These are phyloP conservation scores for Metschnikowia sp. DNA, from an alignment of 805 yeast genomes.

Conservation along the genomic window DNA sequence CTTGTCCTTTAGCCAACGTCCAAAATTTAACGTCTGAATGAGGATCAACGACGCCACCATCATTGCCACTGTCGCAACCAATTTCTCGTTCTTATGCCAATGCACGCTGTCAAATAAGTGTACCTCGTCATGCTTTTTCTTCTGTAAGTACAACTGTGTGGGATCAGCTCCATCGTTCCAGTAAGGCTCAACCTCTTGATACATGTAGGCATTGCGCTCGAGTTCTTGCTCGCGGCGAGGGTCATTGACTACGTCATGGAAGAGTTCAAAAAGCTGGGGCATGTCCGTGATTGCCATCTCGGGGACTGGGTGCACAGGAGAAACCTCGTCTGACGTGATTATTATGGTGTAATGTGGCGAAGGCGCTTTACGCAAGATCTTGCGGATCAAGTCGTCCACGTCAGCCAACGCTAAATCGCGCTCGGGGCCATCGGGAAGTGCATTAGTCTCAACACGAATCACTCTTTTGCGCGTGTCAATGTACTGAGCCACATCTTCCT, in stretches of 20 bases:
- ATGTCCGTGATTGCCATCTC: slow-evolving; percentile 25
- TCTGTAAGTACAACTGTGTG: slow-evolving; percentile 27
- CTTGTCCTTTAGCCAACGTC: slow-evolving; percentile 8
- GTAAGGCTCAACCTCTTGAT: slow-evolving; percentile 21
- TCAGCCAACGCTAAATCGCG: slow-evolving; percentile 29
- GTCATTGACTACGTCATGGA: slow-evolving; percentile 55
- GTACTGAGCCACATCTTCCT: slow-evolving; percentile 51
- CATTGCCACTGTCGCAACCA: slow-evolving; percentile 38
- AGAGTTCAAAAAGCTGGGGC: slow-evolving; percentile 41
- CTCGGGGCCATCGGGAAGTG: slow-evolving; percentile 30
- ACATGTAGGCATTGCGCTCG: slow-evolving; percentile 50
- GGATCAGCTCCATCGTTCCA: slow-evolving; percentile 24
- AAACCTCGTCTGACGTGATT: slow-evolving; percentile 39
- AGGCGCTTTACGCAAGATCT: slow-evolving; percentile 64
- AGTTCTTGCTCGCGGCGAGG: slow-evolving; percentile 47
- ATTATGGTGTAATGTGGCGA: slow-evolving; percentile 67
- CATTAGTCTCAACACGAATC: slow-evolving; percentile 54
- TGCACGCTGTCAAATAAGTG: slow-evolving; percentile 43
- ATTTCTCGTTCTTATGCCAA: slow-evolving; percentile 48
- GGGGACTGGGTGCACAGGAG: slow-evolving; percentile 30
- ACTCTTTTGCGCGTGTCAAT: slow-evolving; percentile 63
- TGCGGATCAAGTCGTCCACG: slow-evolving; percentile 49
- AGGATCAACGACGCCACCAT: slow-evolving; percentile 21
- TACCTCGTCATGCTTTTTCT: slow-evolving; percentile 32
- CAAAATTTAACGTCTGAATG: slow-evolving; percentile 13